Percentiles rank a stretch among this genome's conserved stretches.
Conservation (phyloP, 805 yeast genomes). For the Schwanniomyces polymorphus region DNA sequence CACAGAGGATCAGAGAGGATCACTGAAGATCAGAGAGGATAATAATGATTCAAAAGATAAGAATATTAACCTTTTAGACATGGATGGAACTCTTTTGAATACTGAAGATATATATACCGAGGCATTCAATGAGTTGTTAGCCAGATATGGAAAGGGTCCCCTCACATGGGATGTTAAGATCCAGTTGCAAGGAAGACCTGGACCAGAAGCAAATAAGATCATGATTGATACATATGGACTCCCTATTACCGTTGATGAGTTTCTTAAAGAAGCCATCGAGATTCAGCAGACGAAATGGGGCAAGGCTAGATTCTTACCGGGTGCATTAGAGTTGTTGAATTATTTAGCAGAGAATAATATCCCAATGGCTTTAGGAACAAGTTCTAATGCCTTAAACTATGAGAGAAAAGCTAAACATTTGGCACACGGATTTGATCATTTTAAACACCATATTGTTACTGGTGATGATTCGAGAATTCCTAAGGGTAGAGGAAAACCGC, state of each 20-base stretch:
- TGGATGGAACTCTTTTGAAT: constrained; percentile 94
- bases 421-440: constrained; percentile 58
- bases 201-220: constrained; percentile 64
- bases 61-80: constrained; percentile 44
- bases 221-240: constrained; percentile 69
- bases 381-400: constrained; percentile 65
- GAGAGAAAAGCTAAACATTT: constrained; percentile 74
- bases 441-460: constrained; percentile 66
- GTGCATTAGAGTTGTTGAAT: constrained; percentile 70
- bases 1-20: not conserved
- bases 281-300: constrained; percentile 66
- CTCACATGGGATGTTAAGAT: constrained; percentile 90
- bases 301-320: constrained; percentile 70
- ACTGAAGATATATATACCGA: constrained; percentile 91
- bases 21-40: no score
- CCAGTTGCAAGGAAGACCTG: constrained; percentile 89
- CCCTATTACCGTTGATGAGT: constrained; percentile 65
- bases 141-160: constrained; percentile 71
- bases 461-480: constrained; percentile 90
- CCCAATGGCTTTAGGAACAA: constrained; percentile 91
- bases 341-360: constrained; percentile 51
- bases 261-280: constrained; percentile 49
- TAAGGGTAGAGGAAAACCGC: constrained; percentile 87
- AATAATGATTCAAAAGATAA: no score
- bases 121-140: constrained; percentile 66